Conservation (phyloP, 202 grass and related monocot genomes). For the Cymbopogon flexuosus region DNA sequence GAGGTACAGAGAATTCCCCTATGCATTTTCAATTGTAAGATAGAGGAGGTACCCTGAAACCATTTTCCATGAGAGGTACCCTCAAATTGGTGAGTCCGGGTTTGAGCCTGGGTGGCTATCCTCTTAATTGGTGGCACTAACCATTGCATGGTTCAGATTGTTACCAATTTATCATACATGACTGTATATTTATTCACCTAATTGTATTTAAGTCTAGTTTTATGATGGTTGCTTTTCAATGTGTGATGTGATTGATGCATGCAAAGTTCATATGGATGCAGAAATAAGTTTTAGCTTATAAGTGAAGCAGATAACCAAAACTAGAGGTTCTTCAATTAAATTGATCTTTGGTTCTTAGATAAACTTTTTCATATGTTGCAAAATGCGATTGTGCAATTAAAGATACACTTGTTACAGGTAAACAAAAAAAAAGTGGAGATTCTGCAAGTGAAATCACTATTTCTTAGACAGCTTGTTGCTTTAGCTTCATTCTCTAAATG, state of each 20-base stretch:
- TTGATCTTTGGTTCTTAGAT: not conserved
- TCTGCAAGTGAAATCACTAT: conserved; percentile 15
- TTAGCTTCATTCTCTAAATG: not conserved
- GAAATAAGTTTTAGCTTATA: conserved; percentile 2
- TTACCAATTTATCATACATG: not conserved
- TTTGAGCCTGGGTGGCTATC: not conserved
- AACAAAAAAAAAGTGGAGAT: not conserved
- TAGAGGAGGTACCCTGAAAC: not conserved
- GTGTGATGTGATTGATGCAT: conserved; percentile 13
- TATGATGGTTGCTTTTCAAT: not conserved
- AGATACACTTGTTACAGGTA: conserved; percentile 2
- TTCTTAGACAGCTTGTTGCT: conserved; percentile 4
- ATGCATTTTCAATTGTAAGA: not conserved
- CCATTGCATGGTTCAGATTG: not conserved
- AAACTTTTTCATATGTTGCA: not conserved
- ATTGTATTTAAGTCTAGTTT: conserved; percentile 1
- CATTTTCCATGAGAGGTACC: not conserved
- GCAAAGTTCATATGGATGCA: not conserved
- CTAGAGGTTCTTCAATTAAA: not conserved
- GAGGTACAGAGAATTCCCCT: not conserved
- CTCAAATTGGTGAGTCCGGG: not conserved
- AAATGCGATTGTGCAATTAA: conserved; percentile 24
- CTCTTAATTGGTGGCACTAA: not conserved
- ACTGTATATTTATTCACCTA: conserved; percentile 9
- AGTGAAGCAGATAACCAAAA: conserved; percentile 14